Evolutionary conservation across 2,329 filamentous ascomycete genomes (phyloP).

Genomic region (Hysterium pulicare): DNA sequence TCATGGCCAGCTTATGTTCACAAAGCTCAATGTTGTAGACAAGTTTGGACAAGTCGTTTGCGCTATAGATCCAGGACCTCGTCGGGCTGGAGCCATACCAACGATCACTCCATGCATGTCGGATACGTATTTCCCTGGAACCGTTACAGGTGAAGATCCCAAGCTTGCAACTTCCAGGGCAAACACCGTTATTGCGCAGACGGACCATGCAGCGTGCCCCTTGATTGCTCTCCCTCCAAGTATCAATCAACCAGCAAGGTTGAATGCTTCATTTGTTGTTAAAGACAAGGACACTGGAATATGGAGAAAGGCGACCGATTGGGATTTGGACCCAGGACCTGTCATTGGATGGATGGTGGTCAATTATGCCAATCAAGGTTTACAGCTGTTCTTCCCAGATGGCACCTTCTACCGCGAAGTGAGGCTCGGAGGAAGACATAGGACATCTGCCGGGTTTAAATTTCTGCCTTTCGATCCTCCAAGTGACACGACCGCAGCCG

Average conservation of each 20-base stretch:
- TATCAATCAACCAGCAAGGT: constrained; percentile 26
- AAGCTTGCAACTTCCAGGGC: no score
- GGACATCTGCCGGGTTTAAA: constrained; percentile 13
- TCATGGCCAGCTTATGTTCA: constrained; percentile 48
- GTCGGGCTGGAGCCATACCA: no score
- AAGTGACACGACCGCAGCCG: no score
- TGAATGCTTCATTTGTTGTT: constrained; percentile 22
- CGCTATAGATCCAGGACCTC: no score
- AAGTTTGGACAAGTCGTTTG: constrained; percentile 11
- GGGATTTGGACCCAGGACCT: constrained; percentile 22
- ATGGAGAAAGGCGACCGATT: neutral
- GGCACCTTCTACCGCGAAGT: constrained; percentile 46
- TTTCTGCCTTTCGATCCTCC: constrained; percentile 37
- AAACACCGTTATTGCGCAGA: constrained; percentile 8
- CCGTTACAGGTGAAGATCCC: no score
- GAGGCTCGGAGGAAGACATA: constrained; percentile 32
- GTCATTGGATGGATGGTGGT: constrained; percentile 28
- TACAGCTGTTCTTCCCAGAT: constrained; percentile 43
- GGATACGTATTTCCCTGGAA: no score
- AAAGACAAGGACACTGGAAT: neutral
- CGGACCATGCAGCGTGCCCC: no score
- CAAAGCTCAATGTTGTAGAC: constrained; percentile 43
- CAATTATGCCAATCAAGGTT: constrained; percentile 41
- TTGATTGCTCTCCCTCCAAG: constrained; percentile 16
- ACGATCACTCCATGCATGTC: no score